phyloP scores from a whole-genome alignment of 2,329 filamentous ascomycete genomes.

The Trichoderma harzianum region DNA sequence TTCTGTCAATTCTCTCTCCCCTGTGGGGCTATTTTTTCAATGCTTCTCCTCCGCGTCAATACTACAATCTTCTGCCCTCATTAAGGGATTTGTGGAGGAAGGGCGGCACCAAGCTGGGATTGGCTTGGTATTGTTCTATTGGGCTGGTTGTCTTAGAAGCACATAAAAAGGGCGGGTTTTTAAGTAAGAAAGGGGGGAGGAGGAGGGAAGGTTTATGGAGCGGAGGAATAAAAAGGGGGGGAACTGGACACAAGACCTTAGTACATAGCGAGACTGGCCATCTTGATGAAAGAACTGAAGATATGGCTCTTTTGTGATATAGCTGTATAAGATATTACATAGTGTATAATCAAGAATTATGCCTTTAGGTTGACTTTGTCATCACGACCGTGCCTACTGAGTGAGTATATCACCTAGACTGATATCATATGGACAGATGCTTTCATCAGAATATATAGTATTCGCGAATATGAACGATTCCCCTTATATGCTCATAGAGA shows the following conservation, averaged over 20 bases:
- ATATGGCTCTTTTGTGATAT: slow-evolving; percentile 18
- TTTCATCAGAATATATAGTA: neutral
- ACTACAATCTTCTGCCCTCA: neutral
- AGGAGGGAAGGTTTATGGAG: neutral
- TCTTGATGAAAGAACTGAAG: neutral
- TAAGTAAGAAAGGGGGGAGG: neutral
- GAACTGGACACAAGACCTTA: neutral
- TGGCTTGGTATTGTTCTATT: neutral
- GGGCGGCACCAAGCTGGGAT: neutral
- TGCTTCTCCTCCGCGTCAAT: neutral
- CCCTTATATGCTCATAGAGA: neutral
- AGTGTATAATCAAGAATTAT: slow-evolving; percentile 26
- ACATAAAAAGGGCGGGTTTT: neutral
- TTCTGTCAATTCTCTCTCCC: neutral
- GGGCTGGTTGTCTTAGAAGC: neutral
- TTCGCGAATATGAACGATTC: neutral
- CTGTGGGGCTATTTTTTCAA: neutral
- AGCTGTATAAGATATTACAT: slow-evolving; percentile 26
- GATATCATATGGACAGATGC: neutral
- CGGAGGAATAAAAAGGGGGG: neutral
- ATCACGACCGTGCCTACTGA: neutral
- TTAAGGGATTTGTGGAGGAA: neutral
- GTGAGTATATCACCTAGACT: neutral
- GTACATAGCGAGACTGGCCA: slow-evolving; percentile 9
- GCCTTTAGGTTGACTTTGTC: neutral